Evolutionary conservation across 2,329 filamentous ascomycete genomes (phyloP).

Genomic region (Thyridium curvatum): DNA sequence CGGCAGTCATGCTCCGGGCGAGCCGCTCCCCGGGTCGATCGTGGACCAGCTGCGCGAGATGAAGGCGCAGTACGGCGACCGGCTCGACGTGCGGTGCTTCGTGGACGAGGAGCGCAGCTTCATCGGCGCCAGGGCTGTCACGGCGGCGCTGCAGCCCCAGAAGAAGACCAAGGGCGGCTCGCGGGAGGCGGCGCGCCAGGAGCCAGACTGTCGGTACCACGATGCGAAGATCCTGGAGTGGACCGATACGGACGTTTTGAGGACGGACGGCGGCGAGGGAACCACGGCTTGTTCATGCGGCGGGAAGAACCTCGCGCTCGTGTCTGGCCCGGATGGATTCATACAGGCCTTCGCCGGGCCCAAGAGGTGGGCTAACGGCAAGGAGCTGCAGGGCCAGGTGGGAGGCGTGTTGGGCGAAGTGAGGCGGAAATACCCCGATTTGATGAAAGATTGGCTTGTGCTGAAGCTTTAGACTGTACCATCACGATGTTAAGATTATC

Average conservation of each 20-base stretch:
- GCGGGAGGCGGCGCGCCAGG: constrained; percentile 7
- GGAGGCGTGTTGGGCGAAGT: constrained; percentile 61
- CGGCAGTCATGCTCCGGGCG: constrained; percentile 7
- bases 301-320: constrained; percentile 61
- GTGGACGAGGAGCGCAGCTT: constrained; percentile 73
- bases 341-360: constrained; percentile 72
- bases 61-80: constrained; percentile 46
- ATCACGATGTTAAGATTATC: neutral
- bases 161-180: constrained; percentile 1
- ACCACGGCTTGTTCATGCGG: constrained; percentile 17
- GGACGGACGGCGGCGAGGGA: constrained; percentile 16
- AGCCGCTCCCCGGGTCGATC: constrained; percentile 37
- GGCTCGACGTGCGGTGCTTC: constrained; percentile 65
- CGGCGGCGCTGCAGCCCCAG: constrained; percentile 10
- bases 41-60: constrained; percentile 58
- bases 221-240: constrained; percentile 17
- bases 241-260: constrained; percentile 6
- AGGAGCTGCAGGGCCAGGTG: constrained; percentile 68
- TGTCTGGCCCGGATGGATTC: constrained; percentile 91
- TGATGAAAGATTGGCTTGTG: constrained; percentile 41
- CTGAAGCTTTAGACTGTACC: constrained; percentile 36
- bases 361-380: constrained; percentile 68
- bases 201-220: constrained; percentile 14
- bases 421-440: constrained; percentile 33
- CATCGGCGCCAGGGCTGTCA: constrained; percentile 37